Conservation (phyloP, 805 yeast species). For the Groenewaldozyma salmanticensis region DNA sequence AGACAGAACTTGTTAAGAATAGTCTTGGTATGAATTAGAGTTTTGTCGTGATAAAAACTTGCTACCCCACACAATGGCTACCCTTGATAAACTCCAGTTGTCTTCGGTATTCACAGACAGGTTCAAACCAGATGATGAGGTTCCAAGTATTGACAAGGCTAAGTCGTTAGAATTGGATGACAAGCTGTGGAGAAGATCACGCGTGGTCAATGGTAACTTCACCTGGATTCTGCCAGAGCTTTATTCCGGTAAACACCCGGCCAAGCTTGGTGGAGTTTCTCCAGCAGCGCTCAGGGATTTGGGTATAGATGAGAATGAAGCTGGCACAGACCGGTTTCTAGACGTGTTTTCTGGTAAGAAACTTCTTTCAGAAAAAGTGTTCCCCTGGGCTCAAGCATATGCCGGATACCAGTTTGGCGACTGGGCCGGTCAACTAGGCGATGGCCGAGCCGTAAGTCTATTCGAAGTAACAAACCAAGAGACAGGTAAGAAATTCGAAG, state of each 20-base stretch:
- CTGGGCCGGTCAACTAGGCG: conserved; percentile 96
- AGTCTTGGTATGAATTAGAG: no score
- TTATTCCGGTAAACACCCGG: conserved; percentile 29
- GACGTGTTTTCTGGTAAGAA: conserved; percentile 54
- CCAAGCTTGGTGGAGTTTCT: conserved; percentile 46
- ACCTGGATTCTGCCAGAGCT: conserved; percentile 61
- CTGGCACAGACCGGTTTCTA: conserved; percentile 37
- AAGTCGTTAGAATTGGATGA: conserved; percentile 16
- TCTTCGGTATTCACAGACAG: conserved; percentile 25
- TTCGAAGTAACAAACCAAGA: conserved; percentile 51
- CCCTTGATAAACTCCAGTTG: conserved; percentile 12
- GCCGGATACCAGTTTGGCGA: conserved; percentile 96
- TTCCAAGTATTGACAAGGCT: conserved; percentile 31
- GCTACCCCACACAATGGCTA: background rate
- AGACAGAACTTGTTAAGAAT: no score
- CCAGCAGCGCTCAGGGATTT: conserved; percentile 52
- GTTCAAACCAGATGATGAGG: conserved; percentile 30
- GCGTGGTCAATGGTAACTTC: conserved; percentile 54
- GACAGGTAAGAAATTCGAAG: conserved; percentile 40
- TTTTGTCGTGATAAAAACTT: no score
- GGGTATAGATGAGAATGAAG: conserved; percentile 37
- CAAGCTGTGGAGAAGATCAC: conserved; percentile 39
- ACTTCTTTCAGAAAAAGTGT: conserved; percentile 32
- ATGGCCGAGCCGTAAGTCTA: conserved; percentile 79
- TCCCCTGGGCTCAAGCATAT: conserved; percentile 84